Base-by-base conservation (phyloP, 768 basidiomycete genomes). In the Suillus subluteus region DNA sequence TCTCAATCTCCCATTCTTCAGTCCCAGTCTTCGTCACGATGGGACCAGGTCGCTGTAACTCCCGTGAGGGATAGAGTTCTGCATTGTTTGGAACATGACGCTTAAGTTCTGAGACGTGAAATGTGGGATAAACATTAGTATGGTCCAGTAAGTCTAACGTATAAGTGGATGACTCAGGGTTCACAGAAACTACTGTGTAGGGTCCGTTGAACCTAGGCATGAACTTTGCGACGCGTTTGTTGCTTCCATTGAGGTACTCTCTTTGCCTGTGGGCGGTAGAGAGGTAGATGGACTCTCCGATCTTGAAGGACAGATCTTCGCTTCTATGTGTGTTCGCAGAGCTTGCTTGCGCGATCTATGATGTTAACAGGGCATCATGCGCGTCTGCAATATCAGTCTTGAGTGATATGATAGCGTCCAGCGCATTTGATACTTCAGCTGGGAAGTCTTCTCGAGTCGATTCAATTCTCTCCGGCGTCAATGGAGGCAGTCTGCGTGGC, bases 301-400 rank as follows among this genome's bases (percentile, higher is more conserved):
- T 37, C 7, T 65, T 4, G 26, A 62, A 68, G 0, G n/a, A 2
- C 6, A 38, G 46, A 2, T 73, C 66, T 0, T 41, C 26, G 0
- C 0, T 5, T 2, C 65, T 35, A 32, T 66, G 64, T 13, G 16
- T 5, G 37, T 73, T 71, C 1, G 68, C 68, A 0, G 62, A 43
- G 4, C 65, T 43, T 0, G 78, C 69, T 62, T 79, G 77, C 1
- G 46, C 11, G 0, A 75, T 58, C 66, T 78, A 78, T 0, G 80
- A 73, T 1, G 59, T 66, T 0, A 79, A 2, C 0, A 83, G 70
- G 41, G 70, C 73, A 62, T 82, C 80, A 62, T 79, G 78, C 0
- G 81, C 81, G 21, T 71, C 62, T 0, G 73, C 30, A 0, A 76
- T 63, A 63, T 75, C 68, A 15, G 32, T 46, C 11, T 48, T 48